Evolutionary conservation across 306 rosid species (phyloP).

Genomic region (Fragaria iinumae): DNA sequence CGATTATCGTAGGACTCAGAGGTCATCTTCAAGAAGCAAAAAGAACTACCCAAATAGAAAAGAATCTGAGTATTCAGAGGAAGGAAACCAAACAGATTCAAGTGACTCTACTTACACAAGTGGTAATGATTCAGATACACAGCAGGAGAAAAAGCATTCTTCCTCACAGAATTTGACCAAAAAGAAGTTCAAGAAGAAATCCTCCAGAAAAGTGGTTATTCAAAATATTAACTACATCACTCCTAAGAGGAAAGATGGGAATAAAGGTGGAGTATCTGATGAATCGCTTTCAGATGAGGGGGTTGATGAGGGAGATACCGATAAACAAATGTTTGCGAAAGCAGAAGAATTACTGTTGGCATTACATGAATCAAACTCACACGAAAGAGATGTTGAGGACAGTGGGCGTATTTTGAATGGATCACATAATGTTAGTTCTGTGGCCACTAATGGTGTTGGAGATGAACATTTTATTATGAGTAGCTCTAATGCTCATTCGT

Average conservation of each 20-base stretch:
- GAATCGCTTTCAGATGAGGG: slow-evolving; percentile 40
- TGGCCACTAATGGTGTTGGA: slow-evolving; percentile 33
- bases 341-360: slow-evolving; percentile 47
- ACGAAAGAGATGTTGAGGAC: slow-evolving; percentile 1
- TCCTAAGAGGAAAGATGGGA: slow-evolving; percentile 59
- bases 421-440: slow-evolving; percentile 23
- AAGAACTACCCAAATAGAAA: slow-evolving; percentile 38
- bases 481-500: slow-evolving; percentile 32
- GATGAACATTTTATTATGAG: slow-evolving; percentile 41
- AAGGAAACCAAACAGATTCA: slow-evolving; percentile 26
- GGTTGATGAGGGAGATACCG: slow-evolving; percentile 31
- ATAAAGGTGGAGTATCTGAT: slow-evolving; percentile 44
- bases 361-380: slow-evolving; percentile 28
- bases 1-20: slow-evolving; percentile 28
- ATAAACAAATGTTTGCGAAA: slow-evolving; percentile 38
- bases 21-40: slow-evolving; percentile 37
- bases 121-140: slow-evolving; percentile 41
- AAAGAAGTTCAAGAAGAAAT: slow-evolving; percentile 39
- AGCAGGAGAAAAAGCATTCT: slow-evolving; percentile 36
- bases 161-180: slow-evolving; percentile 36
- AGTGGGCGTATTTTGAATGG: neutral
- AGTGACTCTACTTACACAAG: slow-evolving; percentile 36
- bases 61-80: slow-evolving; percentile 37
- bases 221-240: slow-evolving; percentile 69
- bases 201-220: slow-evolving; percentile 60